A percentile compares a stretch with the other conserved stretches of the same genome.
These are phyloP conservation scores for Cryphonectria parasitica DNA, from an alignment of 2,329 filamentous ascomycete genomes.

Conservation along the genomic window DNA sequence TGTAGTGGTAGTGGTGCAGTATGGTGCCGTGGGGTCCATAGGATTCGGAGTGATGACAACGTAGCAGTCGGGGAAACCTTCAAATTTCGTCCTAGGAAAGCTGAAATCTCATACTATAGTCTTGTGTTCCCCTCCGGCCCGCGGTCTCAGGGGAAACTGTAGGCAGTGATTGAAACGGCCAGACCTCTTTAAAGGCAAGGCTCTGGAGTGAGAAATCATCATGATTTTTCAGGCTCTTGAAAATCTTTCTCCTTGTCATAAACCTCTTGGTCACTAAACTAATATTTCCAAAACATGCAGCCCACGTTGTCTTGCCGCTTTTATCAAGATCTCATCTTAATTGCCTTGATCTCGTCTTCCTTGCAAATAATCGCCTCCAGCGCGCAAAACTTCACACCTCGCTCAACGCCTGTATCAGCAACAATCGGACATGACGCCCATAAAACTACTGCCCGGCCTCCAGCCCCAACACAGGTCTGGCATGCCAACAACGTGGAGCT, in stretches of 20 bases:
- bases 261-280: not conserved
- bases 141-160: not conserved
- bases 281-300: not conserved
- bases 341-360: not conserved
- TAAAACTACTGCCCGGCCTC: not conserved
- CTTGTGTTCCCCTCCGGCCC: no score
- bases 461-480: not conserved
- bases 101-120: not conserved
- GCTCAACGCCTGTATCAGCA: not conserved
- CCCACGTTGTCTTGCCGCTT: not conserved
- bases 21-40: not conserved
- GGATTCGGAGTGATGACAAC: not conserved
- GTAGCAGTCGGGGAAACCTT: not conserved
- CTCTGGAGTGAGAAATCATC: not conserved
- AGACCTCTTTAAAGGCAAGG: not conserved
- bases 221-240: not conserved
- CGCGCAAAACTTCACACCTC: not conserved
- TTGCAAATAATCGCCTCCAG: not conserved
- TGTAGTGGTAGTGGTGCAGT: not conserved
- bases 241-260: not conserved
- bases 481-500: not conserved
- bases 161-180: not conserved
- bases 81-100: not conserved
- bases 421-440: not conserved
- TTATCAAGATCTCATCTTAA: not conserved